Conservation (phyloP, 2,329 filamentous ascomycete genomes). For the Trichocomaceae sp. region DNA sequence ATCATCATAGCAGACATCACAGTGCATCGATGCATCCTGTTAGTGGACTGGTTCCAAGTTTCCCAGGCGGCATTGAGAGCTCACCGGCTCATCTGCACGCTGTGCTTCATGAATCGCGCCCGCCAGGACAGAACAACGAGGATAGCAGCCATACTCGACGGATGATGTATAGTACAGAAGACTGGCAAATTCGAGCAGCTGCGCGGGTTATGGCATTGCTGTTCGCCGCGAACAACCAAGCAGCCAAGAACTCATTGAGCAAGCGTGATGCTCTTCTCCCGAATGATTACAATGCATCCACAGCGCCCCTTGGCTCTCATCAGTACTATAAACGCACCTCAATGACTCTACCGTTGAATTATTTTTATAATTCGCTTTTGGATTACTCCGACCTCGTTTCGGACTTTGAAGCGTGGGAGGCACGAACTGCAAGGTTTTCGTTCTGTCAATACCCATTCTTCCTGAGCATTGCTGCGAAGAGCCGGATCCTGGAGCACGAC, state of each 20-base stretch:
- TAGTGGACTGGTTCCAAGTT: conserved; percentile 62
- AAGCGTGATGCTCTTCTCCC: conserved; percentile 22
- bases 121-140: conserved; percentile 4
- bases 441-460: conserved; percentile 93
- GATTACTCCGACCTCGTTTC: conserved; percentile 79
- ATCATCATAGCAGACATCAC: conserved; percentile 54
- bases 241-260: conserved; percentile 2
- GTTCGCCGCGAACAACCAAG: conserved; percentile 68
- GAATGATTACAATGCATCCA: conserved; percentile 3
- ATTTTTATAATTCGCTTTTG: conserved; percentile 81
- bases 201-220: conserved; percentile 73
- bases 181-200: conserved; percentile 83
- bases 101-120: conserved; percentile 45
- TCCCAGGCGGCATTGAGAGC: conserved; percentile 55
- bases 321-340: neutral
- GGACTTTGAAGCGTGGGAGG: conserved; percentile 86
- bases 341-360: conserved; percentile 68
- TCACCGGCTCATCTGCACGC: conserved; percentile 63
- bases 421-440: conserved; percentile 64
- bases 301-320: conserved; percentile 1
- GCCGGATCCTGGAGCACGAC: conserved; percentile 82
- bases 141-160: conserved; percentile 35
- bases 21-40: conserved; percentile 52
- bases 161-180: conserved; percentile 62
- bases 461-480: conserved; percentile 86